A percentile compares a stretch with the other conserved stretches of the same genome.
phyloP scores from a whole-genome alignment of 2,329 filamentous ascomycete species.

The Phialophora verrucosa region DNA sequence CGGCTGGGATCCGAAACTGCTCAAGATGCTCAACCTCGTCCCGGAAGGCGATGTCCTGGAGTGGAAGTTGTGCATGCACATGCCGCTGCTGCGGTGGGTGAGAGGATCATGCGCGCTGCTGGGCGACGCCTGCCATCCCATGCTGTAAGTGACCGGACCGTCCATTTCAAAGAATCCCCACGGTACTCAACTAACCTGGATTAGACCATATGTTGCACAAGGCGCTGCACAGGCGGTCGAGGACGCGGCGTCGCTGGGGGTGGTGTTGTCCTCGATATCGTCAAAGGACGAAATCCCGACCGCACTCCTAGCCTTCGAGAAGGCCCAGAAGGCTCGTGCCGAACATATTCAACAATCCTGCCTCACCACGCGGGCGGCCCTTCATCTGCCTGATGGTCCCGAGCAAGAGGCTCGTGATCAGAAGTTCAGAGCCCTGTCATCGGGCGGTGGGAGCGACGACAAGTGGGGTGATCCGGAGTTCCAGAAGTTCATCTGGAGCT shows the following conservation, averaged over 20 bases:
- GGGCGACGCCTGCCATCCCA: slow-evolving; percentile 53
- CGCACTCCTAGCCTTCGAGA: slow-evolving; percentile 54
- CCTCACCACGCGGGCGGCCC: slow-evolving; percentile 41
- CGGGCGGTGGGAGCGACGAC: slow-evolving; percentile 58
- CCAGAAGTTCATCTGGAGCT: slow-evolving; percentile 68
- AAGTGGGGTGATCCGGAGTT: slow-evolving; percentile 74
- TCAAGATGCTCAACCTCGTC: slow-evolving; percentile 64
- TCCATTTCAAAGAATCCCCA: too few species aligned
- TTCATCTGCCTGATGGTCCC: slow-evolving; percentile 42
- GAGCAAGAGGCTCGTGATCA: slow-evolving; percentile 44
- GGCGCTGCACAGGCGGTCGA: slow-evolving; percentile 54
- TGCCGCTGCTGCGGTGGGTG: slow-evolving; percentile 67
- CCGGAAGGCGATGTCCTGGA: slow-evolving; percentile 69
- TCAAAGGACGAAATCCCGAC: slow-evolving; percentile 53
- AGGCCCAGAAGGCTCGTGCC: slow-evolving; percentile 35
- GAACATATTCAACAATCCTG: slow-evolving; percentile 54
- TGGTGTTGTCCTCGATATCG: slow-evolving; percentile 35
- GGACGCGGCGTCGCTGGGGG: slow-evolving; percentile 49
- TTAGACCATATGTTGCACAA: slow-evolving; percentile 50
- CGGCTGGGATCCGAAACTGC: slow-evolving; percentile 66
- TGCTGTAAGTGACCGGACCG: slow-evolving; percentile 42
- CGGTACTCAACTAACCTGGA: neutral
- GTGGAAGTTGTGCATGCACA: slow-evolving; percentile 68
- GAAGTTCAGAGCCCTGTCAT: slow-evolving; percentile 59
- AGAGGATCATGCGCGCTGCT: slow-evolving; percentile 47